Conservation (phyloP, 768 basidiomycete genomes). For the Hebeloma cylindrosporum region DNA sequence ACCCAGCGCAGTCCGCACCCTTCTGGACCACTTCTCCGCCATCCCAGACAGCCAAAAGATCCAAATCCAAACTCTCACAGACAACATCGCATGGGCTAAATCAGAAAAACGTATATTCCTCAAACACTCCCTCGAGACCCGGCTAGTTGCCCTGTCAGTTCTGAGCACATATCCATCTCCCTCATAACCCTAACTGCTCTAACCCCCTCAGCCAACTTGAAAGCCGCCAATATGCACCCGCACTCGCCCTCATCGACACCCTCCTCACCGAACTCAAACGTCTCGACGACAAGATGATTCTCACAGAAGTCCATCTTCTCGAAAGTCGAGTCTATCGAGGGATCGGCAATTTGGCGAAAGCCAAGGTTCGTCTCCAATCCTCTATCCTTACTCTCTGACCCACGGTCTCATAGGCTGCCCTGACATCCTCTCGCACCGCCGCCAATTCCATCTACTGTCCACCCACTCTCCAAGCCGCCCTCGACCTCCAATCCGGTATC, state of each 20-base stretch:
- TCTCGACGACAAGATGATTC: constrained; percentile 95
- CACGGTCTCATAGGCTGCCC: constrained; percentile 56
- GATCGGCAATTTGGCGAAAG: constrained; percentile 83
- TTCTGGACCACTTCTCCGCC: constrained; percentile 84
- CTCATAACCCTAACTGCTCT: neutral
- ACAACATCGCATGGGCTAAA: constrained; percentile 93
- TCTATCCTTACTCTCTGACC: neutral
- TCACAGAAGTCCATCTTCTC: constrained; percentile 94
- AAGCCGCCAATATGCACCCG: constrained; percentile 70
- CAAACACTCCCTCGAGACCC: constrained; percentile 90
- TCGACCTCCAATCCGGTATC: constrained; percentile 57
- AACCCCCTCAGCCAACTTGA: constrained; percentile 62
- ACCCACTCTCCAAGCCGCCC: constrained; percentile 40
- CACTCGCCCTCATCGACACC: constrained; percentile 77
- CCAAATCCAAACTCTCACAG: constrained; percentile 84
- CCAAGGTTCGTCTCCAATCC: constrained; percentile 58
- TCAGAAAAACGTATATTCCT: constrained; percentile 92
- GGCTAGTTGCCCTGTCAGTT: constrained; percentile 71
- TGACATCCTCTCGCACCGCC: constrained; percentile 89
- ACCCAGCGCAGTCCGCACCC: constrained; percentile 70
- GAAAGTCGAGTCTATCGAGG: constrained; percentile 92
- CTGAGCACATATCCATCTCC: neutral
- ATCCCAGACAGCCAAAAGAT: constrained; percentile 73
- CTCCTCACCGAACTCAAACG: constrained; percentile 91
- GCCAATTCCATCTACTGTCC: constrained; percentile 94